phyloP scores from a whole-genome alignment of 2,329 filamentous ascomycete genomes.

The Zasmidium angulare region DNA sequence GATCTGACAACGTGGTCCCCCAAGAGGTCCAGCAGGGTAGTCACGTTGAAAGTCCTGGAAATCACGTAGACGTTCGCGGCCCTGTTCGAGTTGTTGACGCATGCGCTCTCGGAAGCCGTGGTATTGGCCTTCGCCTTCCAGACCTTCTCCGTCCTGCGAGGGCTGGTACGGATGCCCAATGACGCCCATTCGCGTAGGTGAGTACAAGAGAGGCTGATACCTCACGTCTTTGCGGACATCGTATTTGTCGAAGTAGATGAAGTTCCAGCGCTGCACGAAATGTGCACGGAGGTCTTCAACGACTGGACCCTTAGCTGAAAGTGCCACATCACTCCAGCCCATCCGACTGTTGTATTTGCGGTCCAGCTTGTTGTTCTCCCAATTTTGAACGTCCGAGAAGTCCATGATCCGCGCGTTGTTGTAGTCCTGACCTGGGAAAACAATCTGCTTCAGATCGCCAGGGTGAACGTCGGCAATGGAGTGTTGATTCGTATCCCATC shows the following conservation, averaged over 20 bases:
- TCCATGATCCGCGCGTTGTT: constrained; percentile 76
- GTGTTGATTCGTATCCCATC: constrained; percentile 83
- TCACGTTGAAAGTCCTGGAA: constrained; percentile 15
- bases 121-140: constrained; percentile 31
- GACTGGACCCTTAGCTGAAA: constrained; percentile 73
- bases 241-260: constrained; percentile 84
- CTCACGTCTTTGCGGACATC: constrained; percentile 53
- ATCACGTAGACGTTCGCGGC: constrained; percentile 24
- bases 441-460: constrained; percentile 68
- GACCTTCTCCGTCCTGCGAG: constrained; percentile 22
- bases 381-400: constrained; percentile 76
- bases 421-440: constrained; percentile 89
- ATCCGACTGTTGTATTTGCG: constrained; percentile 70
- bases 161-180: constrained; percentile 34
- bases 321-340: constrained; percentile 87
- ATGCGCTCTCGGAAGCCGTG: constrained; percentile 34
- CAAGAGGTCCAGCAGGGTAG: constrained; percentile 50
- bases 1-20: constrained; percentile 76
- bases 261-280: constrained; percentile 89
- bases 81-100: constrained; percentile 28
- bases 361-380: constrained; percentile 84
- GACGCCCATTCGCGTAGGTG: constrained; percentile 36
- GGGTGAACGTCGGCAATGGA: constrained; percentile 83
- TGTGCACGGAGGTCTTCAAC: constrained; percentile 73
- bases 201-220: constrained; percentile 44